Base-by-base conservation (phyloP, 2,329 filamentous ascomycete genomes). In the Fusarium sp. region DNA sequence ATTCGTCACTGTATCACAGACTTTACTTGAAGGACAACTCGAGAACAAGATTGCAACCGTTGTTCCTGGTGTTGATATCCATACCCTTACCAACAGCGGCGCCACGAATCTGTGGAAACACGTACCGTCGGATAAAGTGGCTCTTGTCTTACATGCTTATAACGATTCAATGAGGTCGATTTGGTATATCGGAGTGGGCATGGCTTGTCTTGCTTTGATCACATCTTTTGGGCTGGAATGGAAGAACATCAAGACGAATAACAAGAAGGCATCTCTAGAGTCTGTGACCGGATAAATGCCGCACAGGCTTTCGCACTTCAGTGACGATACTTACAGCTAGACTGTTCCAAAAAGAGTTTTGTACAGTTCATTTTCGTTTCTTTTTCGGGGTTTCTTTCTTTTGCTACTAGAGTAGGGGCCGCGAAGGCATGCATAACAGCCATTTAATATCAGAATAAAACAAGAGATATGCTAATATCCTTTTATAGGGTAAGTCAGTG, bases 1-100 rank as follows among this genome's bases (percentile, higher is more conserved):
- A 0, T 68, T 64, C 15, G 31, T 68, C 6, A 68, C 63, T 1
- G 65, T 68, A 5, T 49, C 65, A 2, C 65, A 68, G 11, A 50
- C 53, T 3, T 8, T 68, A 4, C 58, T 68, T 0, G 57, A 68
- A 29, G 52, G 48, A 0, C 52, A 63, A 23, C 46, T 68, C 0
- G 21, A 60, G n/a, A 68, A 2, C 3, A 59, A 29, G 13, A 48
- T 68, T 2, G 18, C 24, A 1, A 29, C 35, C 12, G 26, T 31
- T 24, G 5, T 64, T 1, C 64, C 65, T 4, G 48, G 37, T 0
- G 16, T 64, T 1, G 43, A 68, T 13, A 13, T 50, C 2, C 21
- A 54, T 1, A 35, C 31, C 8, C 58, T 68, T 6, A 23, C 57
- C 1, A 68, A 47, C 10, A 64, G 47, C 18, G 65, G 65, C 5